These are phyloP conservation scores for Puccinia polysora DNA, from an alignment of 1,284 basidiomycete species.

Conservation along the genomic window DNA sequence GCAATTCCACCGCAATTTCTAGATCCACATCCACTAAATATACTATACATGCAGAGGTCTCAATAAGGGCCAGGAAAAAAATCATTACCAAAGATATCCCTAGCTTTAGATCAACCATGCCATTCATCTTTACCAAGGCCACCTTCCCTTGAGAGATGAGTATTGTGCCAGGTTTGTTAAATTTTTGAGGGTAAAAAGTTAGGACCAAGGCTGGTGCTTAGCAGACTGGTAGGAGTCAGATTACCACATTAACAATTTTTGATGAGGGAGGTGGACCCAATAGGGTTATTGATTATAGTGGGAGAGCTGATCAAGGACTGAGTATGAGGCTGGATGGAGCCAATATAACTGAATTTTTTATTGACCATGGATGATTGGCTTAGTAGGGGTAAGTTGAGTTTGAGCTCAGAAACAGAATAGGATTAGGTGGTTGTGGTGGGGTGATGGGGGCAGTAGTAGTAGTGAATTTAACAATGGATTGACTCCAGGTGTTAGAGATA, in stretches of 20 bases:
- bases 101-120: conserved; percentile 25
- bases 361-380: background rate
- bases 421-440: conserved; percentile 1
- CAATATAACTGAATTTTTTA: conserved; percentile 10
- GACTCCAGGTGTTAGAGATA: conserved; percentile 32
- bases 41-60: conserved; percentile 31
- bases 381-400: conserved; percentile 14
- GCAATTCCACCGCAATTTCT: conserved; percentile 46
- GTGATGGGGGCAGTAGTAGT: too few relatives aligned
- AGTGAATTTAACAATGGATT: conserved; percentile 3
- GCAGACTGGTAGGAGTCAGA: conserved; percentile 10
- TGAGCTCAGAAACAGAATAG: conserved; percentile 17
- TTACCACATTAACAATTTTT: conserved; percentile 1
- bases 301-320: conserved; percentile 31
- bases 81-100: conserved; percentile 35
- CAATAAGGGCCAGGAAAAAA: background rate
- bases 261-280: conserved; percentile 4
- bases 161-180: conserved; percentile 37
- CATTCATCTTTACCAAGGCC: conserved; percentile 4
- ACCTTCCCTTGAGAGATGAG: background rate
- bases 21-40: conserved; percentile 29
- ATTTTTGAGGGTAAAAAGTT: conserved; percentile 29
- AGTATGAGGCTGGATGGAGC: conserved; percentile 14
- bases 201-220: conserved; percentile 17
- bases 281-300: conserved; percentile 6